A percentile compares a stretch with the other conserved stretches of the same genome.
phyloP scores from a whole-genome alignment of 108 stramenopile genomes.

The Skeletonema menzelii region DNA sequence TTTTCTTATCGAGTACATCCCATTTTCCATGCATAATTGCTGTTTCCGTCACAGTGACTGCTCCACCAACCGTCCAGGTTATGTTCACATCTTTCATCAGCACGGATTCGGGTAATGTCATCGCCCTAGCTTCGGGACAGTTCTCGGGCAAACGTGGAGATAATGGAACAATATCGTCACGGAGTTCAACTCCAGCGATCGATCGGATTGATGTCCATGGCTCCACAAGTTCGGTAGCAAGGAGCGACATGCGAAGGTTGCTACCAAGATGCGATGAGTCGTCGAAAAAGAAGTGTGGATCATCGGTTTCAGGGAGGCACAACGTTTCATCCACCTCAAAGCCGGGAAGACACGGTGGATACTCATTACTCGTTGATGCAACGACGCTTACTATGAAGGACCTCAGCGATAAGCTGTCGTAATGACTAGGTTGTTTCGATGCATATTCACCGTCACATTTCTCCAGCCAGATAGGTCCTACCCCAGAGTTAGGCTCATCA shows the following conservation, averaged over 20 bases:
- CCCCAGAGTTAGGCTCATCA: background rate
- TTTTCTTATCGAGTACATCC: constrained; percentile 46
- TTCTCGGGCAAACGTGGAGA: constrained; percentile 27
- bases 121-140: constrained; percentile 28
- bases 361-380: constrained; percentile 57
- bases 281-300: constrained; percentile 42
- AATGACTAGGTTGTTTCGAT: constrained; percentile 9
- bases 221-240: constrained; percentile 85
- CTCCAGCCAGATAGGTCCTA: constrained; percentile 14
- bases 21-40: constrained; percentile 70
- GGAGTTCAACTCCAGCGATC: constrained; percentile 51
- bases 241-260: constrained; percentile 86
- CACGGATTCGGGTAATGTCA: constrained; percentile 35
- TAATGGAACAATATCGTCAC: constrained; percentile 60
- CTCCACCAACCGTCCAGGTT: constrained; percentile 85
- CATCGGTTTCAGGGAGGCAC: constrained; percentile 1
- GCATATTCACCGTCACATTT: constrained; percentile 23
- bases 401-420: constrained; percentile 24
- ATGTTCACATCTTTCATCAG: constrained; percentile 38
- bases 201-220: constrained; percentile 79
- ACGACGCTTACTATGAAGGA: constrained; percentile 21
- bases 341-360: constrained; percentile 58
- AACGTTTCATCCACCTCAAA: constrained; percentile 21
- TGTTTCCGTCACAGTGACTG: constrained; percentile 75
- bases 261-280: constrained; percentile 86